Base-by-base conservation (phyloP, 768 basidiomycete species). In the Polyporus arcularius region DNA sequence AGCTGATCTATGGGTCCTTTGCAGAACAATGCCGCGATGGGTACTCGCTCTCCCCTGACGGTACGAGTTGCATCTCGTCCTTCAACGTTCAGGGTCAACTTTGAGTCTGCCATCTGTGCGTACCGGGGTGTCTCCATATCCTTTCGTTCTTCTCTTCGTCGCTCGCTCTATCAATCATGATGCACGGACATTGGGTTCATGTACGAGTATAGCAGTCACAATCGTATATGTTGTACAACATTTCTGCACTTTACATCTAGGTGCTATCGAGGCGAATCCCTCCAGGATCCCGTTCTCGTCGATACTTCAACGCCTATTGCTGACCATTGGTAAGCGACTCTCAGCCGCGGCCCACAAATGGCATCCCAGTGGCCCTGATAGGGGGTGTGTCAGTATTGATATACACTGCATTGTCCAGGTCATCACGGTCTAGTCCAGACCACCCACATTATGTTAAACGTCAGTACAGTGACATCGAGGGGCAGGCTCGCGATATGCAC, bases 401-500 rank as follows among this genome's bases (percentile, higher is more conserved):
- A 4, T 26, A 9, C 11, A 16, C 38, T 6, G 43, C 21, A 2
- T 26, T 28, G 21, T 12, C 4, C 8, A 48, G 12, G 5, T 28
- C 35, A 11, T 35, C 7, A 35, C 35, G 35, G 3, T 35, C 35
- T 11, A 35, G 38, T 1, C n/a, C 21, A 26, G 21, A 57, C 53
- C 1, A 26, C 85, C 57, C 65, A 92, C 92, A 92, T 88, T 66
- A 93, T 87, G 50, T 82, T 88, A 65, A 91, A 76, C 21, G 87
- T 82, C 41, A 91, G 79, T 55, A 94, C 81, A 16, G 87, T 86
- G 4, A 90, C 87, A 52, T 85, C 82, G 14, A 80, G 78, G 0
- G 90, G 90, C 42, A 94, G 76, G 46, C 76, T 76, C 2, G 89
- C 88, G 53, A 93, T 82, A 68, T 90, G 85, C 8, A 89, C 87